Conservation (phyloP, 2,329 filamentous ascomycete genomes). For the Karstenula rhodostoma region DNA sequence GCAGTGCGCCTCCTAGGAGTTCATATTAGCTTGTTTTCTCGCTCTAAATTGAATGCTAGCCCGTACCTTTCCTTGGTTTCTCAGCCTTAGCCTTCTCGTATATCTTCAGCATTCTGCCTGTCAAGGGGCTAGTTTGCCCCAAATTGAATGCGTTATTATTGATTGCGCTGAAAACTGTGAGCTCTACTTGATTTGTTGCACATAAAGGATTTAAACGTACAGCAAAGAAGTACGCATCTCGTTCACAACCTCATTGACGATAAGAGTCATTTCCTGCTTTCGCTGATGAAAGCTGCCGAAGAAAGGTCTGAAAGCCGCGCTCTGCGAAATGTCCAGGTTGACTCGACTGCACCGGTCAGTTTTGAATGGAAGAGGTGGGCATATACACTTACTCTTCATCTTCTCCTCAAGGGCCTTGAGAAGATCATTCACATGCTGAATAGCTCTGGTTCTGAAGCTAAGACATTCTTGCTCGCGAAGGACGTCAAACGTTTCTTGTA, state of each 20-base stretch:
- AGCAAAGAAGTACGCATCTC: neutral
- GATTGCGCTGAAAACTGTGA: neutral
- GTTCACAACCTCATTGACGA: neutral
- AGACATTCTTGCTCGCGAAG: neutral
- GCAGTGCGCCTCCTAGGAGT: neutral
- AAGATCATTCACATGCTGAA: neutral
- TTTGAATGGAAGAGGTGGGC: too few species aligned
- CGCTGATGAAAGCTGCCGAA: slow-evolving; percentile 2
- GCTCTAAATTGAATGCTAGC: neutral
- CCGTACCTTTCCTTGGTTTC: neutral
- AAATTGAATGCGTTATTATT: slow-evolving; percentile 14
- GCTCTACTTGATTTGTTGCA: neutral
- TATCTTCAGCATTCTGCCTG: slow-evolving; percentile 2
- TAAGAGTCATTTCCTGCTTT: neutral
- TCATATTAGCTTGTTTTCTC: neutral
- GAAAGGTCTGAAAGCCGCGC: slow-evolving; percentile 1
- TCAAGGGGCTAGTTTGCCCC: neutral
- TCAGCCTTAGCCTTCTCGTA: neutral
- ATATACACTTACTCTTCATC: slow-evolving; percentile 1
- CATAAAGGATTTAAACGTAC: neutral
- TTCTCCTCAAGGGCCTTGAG: neutral
- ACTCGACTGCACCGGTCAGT: neutral
- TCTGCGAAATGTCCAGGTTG: slow-evolving; percentile 3
- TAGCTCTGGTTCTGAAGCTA: neutral
- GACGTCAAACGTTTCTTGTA: neutral